Conservation (phyloP, 768 basidiomycete genomes). For the Gloeostereum incarnatum region DNA sequence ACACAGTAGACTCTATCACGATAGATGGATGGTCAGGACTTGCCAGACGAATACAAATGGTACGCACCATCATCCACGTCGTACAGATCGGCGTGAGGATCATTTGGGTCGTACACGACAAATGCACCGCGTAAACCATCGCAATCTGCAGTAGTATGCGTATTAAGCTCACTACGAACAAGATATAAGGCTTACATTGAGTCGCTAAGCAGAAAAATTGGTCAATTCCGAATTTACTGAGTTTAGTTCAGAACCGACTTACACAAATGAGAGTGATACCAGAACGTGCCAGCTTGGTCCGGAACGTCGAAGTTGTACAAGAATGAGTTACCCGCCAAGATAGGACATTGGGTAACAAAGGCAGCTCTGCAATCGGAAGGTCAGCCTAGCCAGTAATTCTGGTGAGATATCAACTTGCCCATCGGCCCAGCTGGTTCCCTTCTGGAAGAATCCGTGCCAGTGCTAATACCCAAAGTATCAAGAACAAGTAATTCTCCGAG, state of each 20-base stretch:
- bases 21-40: constrained; percentile 3
- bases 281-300: constrained; percentile 34
- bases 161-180: constrained; percentile 20
- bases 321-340: constrained; percentile 25
- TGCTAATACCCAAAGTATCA: too few species aligned
- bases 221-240: too few species aligned
- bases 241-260: constrained; percentile 17
- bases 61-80: constrained; percentile 35
- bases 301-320: constrained; percentile 27
- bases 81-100: constrained; percentile 29
- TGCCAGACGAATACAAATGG: background rate
- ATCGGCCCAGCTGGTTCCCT: constrained; percentile 21
- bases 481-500: too few species aligned
- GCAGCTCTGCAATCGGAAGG: constrained; percentile 16
- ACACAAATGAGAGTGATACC: constrained; percentile 25
- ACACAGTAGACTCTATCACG: constrained; percentile 26
- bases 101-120: constrained; percentile 35
- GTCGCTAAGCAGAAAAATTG: constrained; percentile 19
- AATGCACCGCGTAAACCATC: constrained; percentile 32
- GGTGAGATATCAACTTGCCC: constrained; percentile 9
- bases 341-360: constrained; percentile 36
- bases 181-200: constrained; percentile 21
- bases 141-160: constrained; percentile 16
- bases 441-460: constrained; percentile 25
- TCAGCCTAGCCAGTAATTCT: background rate